A percentile compares a stretch with the other conserved stretches of the same genome.
Conservation (phyloP, 352 stramenopile genomes). For the Pythium brassicae region DNA sequence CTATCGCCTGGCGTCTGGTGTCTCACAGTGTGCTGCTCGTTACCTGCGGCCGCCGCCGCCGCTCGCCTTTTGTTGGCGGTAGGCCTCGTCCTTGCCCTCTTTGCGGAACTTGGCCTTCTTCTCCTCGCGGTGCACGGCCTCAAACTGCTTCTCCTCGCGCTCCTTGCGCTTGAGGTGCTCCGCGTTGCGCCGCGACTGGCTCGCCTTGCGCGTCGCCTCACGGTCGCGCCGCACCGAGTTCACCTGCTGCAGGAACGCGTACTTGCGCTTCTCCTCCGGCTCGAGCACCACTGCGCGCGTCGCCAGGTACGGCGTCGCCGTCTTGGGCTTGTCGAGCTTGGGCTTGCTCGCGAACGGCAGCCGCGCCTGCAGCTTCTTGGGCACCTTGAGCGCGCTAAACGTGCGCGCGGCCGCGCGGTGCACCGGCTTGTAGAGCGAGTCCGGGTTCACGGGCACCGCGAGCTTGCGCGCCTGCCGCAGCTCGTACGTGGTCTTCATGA, state of each 20-base stretch:
- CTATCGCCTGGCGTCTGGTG: no score
- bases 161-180: slow-evolving; percentile 91
- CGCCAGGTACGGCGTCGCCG: slow-evolving; percentile 69
- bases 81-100: slow-evolving; percentile 71
- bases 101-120: slow-evolving; percentile 87
- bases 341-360: slow-evolving; percentile 98
- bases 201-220: slow-evolving; percentile 91
- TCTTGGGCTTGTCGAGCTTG: slow-evolving; percentile 91
- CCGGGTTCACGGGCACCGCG: slow-evolving; percentile 94
- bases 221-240: slow-evolving; percentile 98
- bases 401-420: slow-evolving; percentile 82
- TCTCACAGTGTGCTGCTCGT: neutral
- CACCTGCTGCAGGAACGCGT: slow-evolving; percentile 96
- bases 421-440: slow-evolving; percentile 99
- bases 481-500: slow-evolving; percentile 96
- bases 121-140: slow-evolving; percentile 68
- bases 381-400: slow-evolving; percentile 94
- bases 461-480: slow-evolving; percentile 94
- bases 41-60: slow-evolving; percentile 4
- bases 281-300: slow-evolving; percentile 94
- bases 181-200: slow-evolving; percentile 79
- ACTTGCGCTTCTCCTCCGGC: slow-evolving; percentile 95
- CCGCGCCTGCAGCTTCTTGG: slow-evolving; percentile 95
- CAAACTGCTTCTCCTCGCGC: slow-evolving; percentile 89
- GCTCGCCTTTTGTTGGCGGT: slow-evolving; percentile 43